phyloP scores from a whole-genome alignment of 768 basidiomycete species.

The Rhodotorula taiwanensis region DNA sequence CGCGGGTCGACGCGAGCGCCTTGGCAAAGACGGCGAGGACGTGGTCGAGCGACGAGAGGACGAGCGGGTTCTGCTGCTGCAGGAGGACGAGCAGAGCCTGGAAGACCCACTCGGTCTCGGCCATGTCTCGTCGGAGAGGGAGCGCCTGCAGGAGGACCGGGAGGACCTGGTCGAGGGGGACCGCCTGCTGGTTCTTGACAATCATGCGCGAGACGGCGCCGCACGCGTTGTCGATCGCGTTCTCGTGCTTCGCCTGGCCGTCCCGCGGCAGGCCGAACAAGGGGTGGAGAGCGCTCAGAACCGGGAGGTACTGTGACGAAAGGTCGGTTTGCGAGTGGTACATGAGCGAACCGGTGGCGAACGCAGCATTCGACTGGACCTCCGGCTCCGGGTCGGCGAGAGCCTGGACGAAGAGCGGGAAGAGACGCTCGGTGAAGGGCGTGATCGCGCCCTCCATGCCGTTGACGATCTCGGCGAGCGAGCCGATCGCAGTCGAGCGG shows the following conservation, averaged over 20 bases:
- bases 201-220: conserved; percentile 88
- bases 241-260: conserved; percentile 56
- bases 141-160: conserved; percentile 73
- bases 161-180: conserved; percentile 86
- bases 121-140: conserved; percentile 76
- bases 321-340: conserved; percentile 79
- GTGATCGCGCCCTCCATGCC: conserved; percentile 76
- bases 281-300: conserved; percentile 72
- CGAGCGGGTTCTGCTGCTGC: conserved; percentile 61
- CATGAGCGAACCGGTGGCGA: conserved; percentile 83
- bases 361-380: conserved; percentile 92
- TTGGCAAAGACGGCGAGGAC: conserved; percentile 70
- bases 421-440: conserved; percentile 68
- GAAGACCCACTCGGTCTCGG: conserved; percentile 60
- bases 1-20: conserved; percentile 62
- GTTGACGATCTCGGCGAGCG: conserved; percentile 87
- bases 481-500: conserved; percentile 85
- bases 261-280: conserved; percentile 65
- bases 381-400: conserved; percentile 80
- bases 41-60: conserved; percentile 69
- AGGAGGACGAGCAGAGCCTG: conserved; percentile 81
- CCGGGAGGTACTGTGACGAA: conserved; percentile 65
- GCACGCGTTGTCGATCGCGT: conserved; percentile 93
- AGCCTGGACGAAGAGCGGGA: conserved; percentile 76
- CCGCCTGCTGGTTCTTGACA: conserved; percentile 62